A percentile compares a stretch with the other conserved stretches of the same genome.
phyloP scores from a whole-genome alignment of 345 rosid species.

The Camelina sativa region DNA sequence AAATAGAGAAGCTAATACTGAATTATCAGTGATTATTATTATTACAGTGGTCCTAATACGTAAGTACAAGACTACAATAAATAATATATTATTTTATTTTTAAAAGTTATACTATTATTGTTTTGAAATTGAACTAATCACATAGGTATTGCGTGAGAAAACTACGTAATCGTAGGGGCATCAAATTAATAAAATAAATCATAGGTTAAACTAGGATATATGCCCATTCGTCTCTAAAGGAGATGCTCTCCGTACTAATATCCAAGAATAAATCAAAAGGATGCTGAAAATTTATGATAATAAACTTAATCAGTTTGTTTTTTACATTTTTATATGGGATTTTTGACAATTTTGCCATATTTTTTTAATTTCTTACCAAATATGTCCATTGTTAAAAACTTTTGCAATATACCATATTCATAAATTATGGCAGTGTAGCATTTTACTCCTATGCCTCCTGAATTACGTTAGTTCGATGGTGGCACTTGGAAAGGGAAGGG shows the following conservation, averaged over 20 bases:
- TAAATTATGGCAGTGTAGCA: no score
- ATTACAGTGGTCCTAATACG: conserved; percentile 36
- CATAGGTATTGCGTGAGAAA: conserved; percentile 1
- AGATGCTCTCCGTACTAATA: conserved; percentile 37
- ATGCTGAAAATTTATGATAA: conserved; percentile 30
- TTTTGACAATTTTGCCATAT: no score
- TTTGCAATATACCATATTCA: no score
- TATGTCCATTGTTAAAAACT: no score
- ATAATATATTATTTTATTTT: neutral
- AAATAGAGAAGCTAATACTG: conserved; percentile 8
- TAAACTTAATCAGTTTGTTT: neutral
- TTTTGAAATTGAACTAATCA: neutral
- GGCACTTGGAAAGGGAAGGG: no score
- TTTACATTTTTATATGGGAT: neutral
- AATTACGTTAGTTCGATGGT: no score
- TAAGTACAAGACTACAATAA: conserved; percentile 9
- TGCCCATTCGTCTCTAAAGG: conserved; percentile 27
- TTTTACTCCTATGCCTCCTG: no score
- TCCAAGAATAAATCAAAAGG: conserved; percentile 35
- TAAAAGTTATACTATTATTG: neutral
- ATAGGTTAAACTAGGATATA: conserved; percentile 21
- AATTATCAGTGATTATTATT: conserved; percentile 19
- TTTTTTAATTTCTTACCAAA: no score
- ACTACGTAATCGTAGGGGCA: conserved; percentile 28
- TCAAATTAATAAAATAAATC: conserved; percentile 2